Evolutionary conservation across 1,284 basidiomycete genomes (phyloP).

Genomic region (Irpex rosettiformis): DNA sequence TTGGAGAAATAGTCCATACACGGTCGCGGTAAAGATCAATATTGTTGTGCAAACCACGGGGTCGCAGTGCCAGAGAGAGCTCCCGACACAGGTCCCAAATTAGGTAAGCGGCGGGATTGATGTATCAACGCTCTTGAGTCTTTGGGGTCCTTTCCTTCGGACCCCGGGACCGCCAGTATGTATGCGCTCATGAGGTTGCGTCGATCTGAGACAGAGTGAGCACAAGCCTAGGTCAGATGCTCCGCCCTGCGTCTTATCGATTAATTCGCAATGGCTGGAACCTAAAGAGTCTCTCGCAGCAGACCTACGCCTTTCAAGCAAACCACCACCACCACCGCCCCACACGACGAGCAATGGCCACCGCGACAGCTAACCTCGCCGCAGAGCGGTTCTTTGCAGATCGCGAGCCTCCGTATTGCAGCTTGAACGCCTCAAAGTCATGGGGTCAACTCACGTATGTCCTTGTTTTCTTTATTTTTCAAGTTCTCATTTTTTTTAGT

Average conservation of each 20-base stretch:
- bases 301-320: background rate
- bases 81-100: background rate
- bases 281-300: background rate
- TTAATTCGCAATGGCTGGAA: background rate
- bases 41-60: background rate
- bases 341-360: slow-evolving; percentile 26
- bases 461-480: background rate
- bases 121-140: background rate
- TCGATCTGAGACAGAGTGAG: background rate
- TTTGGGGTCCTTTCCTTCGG: no score
- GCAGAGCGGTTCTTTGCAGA: slow-evolving; percentile 72
- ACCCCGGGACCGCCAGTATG: background rate
- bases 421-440: slow-evolving; percentile 59
- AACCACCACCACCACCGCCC: slow-evolving; percentile 5
- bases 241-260: background rate
- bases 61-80: background rate
- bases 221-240: background rate
- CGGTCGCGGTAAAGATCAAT: background rate
- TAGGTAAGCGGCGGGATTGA: background rate
- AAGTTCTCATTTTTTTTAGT: slow-evolving; percentile 31
- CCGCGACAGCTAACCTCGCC: slow-evolving; percentile 23
- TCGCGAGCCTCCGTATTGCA: slow-evolving; percentile 62
- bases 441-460: slow-evolving; percentile 65
- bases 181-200: background rate
- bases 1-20: slow-evolving; percentile 83